A percentile compares a stretch with the other conserved stretches of the same genome.
Evolutionary conservation across 208 protist genomes (phyloP).

Genomic region (Trichomonas gallinae): DNA sequence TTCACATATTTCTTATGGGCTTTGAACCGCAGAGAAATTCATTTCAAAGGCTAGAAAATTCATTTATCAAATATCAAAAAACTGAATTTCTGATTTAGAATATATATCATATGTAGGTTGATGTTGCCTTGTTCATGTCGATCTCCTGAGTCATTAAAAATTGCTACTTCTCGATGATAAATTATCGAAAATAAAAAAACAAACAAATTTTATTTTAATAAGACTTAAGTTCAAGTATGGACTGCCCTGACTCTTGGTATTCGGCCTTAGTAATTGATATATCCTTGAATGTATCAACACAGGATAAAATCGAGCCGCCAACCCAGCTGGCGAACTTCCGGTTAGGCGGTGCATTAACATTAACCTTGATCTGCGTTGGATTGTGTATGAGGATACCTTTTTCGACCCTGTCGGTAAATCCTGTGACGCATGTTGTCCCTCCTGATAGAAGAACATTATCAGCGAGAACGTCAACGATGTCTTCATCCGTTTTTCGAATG

Average conservation of each 20-base stretch:
- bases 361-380: conserved; percentile 34
- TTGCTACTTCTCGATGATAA: no score
- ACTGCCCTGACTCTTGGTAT: conserved; percentile 68
- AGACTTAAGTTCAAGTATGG: conserved; percentile 53
- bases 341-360: conserved; percentile 47
- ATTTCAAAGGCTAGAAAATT: no score
- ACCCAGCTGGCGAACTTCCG: conserved; percentile 66
- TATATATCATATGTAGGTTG: no score
- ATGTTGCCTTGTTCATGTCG: no score
- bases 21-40: no score
- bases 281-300: conserved; percentile 72
- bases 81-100: no score
- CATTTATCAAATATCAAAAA: no score
- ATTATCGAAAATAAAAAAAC: no score
- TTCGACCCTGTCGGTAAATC: conserved; percentile 74
- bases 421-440: conserved; percentile 47
- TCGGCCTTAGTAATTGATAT: conserved; percentile 73
- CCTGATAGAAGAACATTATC: conserved; percentile 43
- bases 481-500: conserved; percentile 50
- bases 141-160: no score
- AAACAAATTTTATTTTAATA: conserved; percentile 29
- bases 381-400: conserved; percentile 49
- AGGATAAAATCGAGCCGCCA: conserved; percentile 80
- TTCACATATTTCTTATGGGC: no score
- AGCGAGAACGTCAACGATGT: conserved; percentile 40